Conservation (phyloP, 2,329 filamentous ascomycete genomes). For the Teratosphaeria epicoccoides region DNA sequence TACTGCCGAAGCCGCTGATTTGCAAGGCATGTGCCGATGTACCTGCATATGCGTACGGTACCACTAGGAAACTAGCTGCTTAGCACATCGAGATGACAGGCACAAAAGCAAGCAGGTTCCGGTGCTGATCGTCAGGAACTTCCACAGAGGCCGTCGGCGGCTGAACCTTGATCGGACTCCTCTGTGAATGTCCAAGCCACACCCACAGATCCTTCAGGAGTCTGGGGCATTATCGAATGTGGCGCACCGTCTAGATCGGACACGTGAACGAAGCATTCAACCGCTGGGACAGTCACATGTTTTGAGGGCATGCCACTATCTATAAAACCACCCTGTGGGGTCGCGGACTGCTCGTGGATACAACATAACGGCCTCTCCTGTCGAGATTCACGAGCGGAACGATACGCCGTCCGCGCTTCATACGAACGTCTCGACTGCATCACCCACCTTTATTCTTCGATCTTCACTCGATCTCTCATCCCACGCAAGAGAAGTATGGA, state of each 20-base stretch:
- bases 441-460: conserved; percentile 3
- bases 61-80: neutral
- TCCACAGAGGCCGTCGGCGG: neutral
- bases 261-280: no score
- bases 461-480: neutral
- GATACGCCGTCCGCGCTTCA: neutral
- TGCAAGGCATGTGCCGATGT: no score
- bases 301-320: no score
- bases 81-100: neutral
- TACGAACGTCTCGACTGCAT: conserved; percentile 4
- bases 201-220: neutral
- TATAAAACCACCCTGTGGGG: no score
- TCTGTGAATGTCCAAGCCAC: neutral
- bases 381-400: neutral
- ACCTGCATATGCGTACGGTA: no score
- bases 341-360: no score
- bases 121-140: neutral
- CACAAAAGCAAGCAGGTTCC: neutral
- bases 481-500: conserved; percentile 45
- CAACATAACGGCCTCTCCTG: no score
- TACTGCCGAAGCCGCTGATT: no score
- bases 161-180: neutral
- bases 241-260: no score
- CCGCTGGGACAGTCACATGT: no score
- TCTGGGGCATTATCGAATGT: neutral